Percentiles rank a stretch among this genome's conserved stretches.
Evolutionary conservation across 2,329 filamentous ascomycete genomes (phyloP).

Genomic region (Fusarium devonianum): DNA sequence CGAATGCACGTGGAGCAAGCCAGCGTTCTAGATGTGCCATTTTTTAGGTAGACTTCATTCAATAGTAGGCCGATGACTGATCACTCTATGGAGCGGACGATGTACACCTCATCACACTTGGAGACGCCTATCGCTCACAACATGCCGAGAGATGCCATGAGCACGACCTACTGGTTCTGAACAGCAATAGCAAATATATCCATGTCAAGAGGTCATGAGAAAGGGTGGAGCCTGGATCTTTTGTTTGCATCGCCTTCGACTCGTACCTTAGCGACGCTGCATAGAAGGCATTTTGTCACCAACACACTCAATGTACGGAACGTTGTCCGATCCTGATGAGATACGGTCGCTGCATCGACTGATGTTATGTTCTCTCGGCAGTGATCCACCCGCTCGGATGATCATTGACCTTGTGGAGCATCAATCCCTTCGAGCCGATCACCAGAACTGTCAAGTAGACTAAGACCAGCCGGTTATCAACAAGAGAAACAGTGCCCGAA

Average conservation of each 20-base stretch:
- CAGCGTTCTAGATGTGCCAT: no score
- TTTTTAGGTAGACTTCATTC: no score
- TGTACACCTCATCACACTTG: no score
- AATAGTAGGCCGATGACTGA: no score
- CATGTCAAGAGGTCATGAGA: constrained; percentile 4
- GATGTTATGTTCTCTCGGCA: constrained; percentile 4
- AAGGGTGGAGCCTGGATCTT: constrained; percentile 17
- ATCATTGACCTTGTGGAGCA: constrained; percentile 18
- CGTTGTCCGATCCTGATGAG: constrained; percentile 21
- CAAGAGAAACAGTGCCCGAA: constrained; percentile 22
- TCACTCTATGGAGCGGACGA: no score
- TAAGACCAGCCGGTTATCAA: constrained; percentile 10
- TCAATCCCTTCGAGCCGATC: constrained; percentile 16
- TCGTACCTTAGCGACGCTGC: constrained; percentile 25
- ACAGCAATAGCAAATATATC: no score
- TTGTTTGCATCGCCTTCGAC: constrained; percentile 15
- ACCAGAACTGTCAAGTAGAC: constrained; percentile 12
- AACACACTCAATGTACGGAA: constrained; percentile 13
- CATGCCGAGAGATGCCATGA: no score
- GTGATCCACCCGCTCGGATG: constrained; percentile 14
- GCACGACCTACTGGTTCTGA: no score
- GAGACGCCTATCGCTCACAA: no score
- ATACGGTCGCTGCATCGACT: constrained; percentile 16
- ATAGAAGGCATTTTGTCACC: constrained; percentile 25
- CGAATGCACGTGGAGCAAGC: no score